A percentile compares a stretch with the other conserved stretches of the same genome.
Conservation (phyloP, 768 basidiomycete genomes). For the Lenzites betulinus region DNA sequence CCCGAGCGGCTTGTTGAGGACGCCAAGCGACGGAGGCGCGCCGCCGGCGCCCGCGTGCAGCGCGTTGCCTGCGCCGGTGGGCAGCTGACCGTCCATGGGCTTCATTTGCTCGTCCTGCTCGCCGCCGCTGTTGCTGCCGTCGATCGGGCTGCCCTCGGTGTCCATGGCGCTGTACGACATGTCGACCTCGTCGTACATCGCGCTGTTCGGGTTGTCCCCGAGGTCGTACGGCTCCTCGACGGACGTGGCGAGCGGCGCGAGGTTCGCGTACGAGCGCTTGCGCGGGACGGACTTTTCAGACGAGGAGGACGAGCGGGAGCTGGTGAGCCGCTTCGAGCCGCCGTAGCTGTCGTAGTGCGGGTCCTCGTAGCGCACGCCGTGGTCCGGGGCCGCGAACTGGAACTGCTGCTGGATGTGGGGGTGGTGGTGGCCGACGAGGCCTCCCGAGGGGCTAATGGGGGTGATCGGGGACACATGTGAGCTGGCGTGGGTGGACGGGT, state of each 20-base stretch:
- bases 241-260: constrained; percentile 38
- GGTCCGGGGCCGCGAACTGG: constrained; percentile 49
- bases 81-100: constrained; percentile 30
- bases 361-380: constrained; percentile 36
- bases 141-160: constrained; percentile 49
- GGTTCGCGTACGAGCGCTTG: constrained; percentile 63
- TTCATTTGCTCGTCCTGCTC: constrained; percentile 39
- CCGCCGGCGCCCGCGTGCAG: constrained; percentile 21
- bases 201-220: constrained; percentile 31
- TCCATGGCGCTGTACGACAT: constrained; percentile 49
- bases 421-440: constrained; percentile 45
- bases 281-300: constrained; percentile 62
- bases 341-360: constrained; percentile 33
- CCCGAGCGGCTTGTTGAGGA: constrained; percentile 65
- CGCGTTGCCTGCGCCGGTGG: constrained; percentile 18
- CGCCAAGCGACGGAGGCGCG: constrained; percentile 42
- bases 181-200: constrained; percentile 62
- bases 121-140: constrained; percentile 38
- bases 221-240: constrained; percentile 37
- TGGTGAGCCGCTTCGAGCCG: constrained; percentile 41
- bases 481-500: constrained; percentile 34
- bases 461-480: constrained; percentile 48
- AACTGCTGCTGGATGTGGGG: constrained; percentile 40
- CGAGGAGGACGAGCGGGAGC: constrained; percentile 44
- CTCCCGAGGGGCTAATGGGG: constrained; percentile 59